Percentiles rank a stretch among this genome's conserved stretches.
Conservation (phyloP, 176 grass and related monocot genomes). For the Oryza brachyantha region DNA sequence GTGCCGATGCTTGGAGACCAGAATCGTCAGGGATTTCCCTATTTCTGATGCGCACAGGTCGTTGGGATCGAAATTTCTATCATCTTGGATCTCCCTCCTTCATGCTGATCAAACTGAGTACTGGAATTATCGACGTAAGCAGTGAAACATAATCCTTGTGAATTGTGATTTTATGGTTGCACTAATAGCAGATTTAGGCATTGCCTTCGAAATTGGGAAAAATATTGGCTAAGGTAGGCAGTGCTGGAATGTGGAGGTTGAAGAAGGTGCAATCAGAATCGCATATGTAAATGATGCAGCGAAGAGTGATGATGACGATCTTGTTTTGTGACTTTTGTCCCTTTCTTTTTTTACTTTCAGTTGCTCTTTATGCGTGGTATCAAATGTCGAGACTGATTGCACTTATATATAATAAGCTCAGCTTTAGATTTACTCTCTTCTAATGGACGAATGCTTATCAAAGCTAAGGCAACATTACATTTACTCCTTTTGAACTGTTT, state of each 20-base stretch:
- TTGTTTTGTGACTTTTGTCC: background rate
- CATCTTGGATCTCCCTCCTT: too few relatives aligned
- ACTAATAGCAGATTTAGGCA: background rate
- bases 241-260: background rate
- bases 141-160: background rate
- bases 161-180: background rate
- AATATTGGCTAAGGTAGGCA: background rate
- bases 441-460: too few relatives aligned
- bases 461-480: too few relatives aligned
- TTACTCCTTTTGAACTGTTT: background rate
- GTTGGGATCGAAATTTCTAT: too few relatives aligned
- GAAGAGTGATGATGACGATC: background rate
- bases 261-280: background rate
- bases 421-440: too few relatives aligned
- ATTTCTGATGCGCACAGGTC: background rate
- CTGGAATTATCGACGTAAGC: background rate
- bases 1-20: background rate
- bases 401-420: too few relatives aligned
- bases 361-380: background rate
- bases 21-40: background rate
- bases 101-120: too few relatives aligned
- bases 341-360: background rate
- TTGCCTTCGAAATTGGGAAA: background rate
- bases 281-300: background rate
- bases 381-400: too few relatives aligned